Conservation (phyloP, 2,329 filamentous ascomycete genomes). For the Scedosporium apiospermum region DNA sequence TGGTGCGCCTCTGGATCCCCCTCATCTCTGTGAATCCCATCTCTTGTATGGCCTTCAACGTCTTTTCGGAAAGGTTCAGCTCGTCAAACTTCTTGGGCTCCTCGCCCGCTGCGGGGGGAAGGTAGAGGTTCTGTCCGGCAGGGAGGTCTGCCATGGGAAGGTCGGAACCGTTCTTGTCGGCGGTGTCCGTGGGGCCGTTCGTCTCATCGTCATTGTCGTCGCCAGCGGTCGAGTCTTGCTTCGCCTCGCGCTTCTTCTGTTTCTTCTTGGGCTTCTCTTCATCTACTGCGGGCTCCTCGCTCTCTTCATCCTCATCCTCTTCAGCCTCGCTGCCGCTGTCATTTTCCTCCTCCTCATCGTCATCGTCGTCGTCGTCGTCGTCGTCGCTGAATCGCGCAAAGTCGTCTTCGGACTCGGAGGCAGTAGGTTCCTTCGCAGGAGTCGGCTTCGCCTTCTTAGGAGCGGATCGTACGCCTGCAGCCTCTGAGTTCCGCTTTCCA, state of each 20-base stretch:
- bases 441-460: constrained; percentile 25
- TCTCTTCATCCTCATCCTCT: constrained; percentile 9
- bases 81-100: constrained; percentile 68
- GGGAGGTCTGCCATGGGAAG: constrained; percentile 19
- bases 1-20: constrained; percentile 79
- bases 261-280: constrained; percentile 8
- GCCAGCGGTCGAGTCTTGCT: constrained; percentile 10
- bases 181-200: constrained; percentile 10
- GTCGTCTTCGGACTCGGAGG: constrained; percentile 1
- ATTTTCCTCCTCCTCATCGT: constrained; percentile 5
- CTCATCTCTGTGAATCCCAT: constrained; percentile 98
- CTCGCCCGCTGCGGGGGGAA: constrained; percentile 44
- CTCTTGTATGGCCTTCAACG: constrained; percentile 73
- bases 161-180: constrained; percentile 12
- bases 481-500: constrained; percentile 12
- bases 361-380: constrained; percentile 14
- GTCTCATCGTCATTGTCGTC: constrained; percentile 13
- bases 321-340: constrained; percentile 1
- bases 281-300: constrained; percentile 12
- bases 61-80: constrained; percentile 78
- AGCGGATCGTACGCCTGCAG: constrained; percentile 11
- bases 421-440: constrained; percentile 13
- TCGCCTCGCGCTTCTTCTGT: constrained; percentile 9
- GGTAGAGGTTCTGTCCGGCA: constrained; percentile 34
- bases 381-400: constrained; percentile 10